A percentile compares a stretch with the other conserved stretches of the same genome.
These are phyloP conservation scores for Neopestalotiopsis sp. DNA, from an alignment of 2,329 filamentous ascomycete genomes.

Conservation along the genomic window DNA sequence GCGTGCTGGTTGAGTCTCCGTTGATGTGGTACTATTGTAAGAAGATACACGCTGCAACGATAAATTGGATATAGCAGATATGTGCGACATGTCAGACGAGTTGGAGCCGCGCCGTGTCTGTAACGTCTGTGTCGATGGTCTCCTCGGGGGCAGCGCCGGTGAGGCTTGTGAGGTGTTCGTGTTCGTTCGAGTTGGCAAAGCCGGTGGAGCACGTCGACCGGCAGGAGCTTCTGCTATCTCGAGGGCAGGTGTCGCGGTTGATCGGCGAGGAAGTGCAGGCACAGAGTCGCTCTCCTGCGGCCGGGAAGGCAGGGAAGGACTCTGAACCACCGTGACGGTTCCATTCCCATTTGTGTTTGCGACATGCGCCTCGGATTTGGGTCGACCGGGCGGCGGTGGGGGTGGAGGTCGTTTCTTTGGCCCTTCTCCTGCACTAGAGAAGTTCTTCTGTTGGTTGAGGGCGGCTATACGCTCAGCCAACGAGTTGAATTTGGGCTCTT, in stretches of 20 bases:
- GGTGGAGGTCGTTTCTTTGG: constrained; percentile 46
- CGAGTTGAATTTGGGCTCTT: constrained; percentile 65
- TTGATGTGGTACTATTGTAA: constrained; percentile 52
- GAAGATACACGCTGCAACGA: constrained; percentile 55
- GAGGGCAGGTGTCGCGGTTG: constrained; percentile 33
- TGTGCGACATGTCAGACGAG: constrained; percentile 61
- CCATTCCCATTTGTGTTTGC: constrained; percentile 38
- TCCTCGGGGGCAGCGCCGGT: constrained; percentile 57
- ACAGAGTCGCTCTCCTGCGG: constrained; percentile 36
- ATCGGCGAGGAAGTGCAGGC: constrained; percentile 42
- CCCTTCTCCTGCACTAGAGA: constrained; percentile 44
- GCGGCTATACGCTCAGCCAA: constrained; percentile 68
- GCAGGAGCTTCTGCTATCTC: constrained; percentile 31
- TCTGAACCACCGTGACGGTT: constrained; percentile 27
- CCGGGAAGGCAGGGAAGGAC: constrained; percentile 46
- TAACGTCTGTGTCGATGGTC: constrained; percentile 49
- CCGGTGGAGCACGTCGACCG: constrained; percentile 38
- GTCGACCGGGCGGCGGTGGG: constrained; percentile 50
- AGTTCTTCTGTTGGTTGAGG: constrained; percentile 65
- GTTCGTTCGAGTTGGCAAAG: constrained; percentile 43
- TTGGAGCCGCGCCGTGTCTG: constrained; percentile 57
- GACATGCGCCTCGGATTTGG: constrained; percentile 40
- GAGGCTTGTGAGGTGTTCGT: constrained; percentile 44
- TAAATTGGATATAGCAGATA: constrained; percentile 57
- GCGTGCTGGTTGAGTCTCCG: constrained; percentile 40